These are phyloP conservation scores for Fusarium vanettenii DNA, from an alignment of 2,329 filamentous ascomycete genomes.

Conservation along the genomic window DNA sequence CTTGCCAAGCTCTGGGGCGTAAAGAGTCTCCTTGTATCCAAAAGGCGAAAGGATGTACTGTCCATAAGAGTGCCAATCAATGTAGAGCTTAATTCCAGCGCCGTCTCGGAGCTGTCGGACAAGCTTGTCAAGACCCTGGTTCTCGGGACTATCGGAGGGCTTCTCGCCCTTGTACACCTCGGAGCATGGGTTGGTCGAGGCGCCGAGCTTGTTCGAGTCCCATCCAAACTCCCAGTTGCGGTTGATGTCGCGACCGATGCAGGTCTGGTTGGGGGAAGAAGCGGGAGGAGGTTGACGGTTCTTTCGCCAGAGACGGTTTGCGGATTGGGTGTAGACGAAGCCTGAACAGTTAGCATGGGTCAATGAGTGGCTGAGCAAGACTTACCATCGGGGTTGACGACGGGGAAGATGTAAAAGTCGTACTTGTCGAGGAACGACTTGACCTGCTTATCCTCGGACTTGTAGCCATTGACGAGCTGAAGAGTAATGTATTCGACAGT, in stretches of 20 bases:
- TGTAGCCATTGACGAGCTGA: constrained; percentile 57
- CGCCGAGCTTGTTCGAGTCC: constrained; percentile 56
- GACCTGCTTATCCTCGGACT: constrained; percentile 48
- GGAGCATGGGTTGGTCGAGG: constrained; percentile 60
- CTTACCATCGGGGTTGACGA: constrained; percentile 60
- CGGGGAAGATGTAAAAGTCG: constrained; percentile 66
- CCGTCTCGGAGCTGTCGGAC: constrained; percentile 46
- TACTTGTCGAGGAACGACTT: constrained; percentile 63
- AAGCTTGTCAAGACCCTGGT: constrained; percentile 53
- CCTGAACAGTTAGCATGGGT: constrained; percentile 41
- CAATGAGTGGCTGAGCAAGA: background rate
- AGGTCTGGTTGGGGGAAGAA: constrained; percentile 44
- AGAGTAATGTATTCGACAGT: constrained; percentile 60
- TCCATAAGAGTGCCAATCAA: constrained; percentile 61
- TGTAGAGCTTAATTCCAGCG: constrained; percentile 57
- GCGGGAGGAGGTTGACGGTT: constrained; percentile 56
- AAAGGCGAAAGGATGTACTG: constrained; percentile 58
- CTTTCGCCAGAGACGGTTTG: constrained; percentile 64
- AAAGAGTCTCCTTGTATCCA: constrained; percentile 57
- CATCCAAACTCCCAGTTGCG: constrained; percentile 65
- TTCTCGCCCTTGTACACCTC: constrained; percentile 57
- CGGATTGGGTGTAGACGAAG: constrained; percentile 59
- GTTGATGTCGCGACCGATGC: constrained; percentile 64
- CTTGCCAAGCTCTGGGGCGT: constrained; percentile 52
- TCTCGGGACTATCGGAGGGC: constrained; percentile 59